Evolutionary conservation across 768 basidiomycete genomes (phyloP).

Genomic region (Lactarius akahatsu): DNA sequence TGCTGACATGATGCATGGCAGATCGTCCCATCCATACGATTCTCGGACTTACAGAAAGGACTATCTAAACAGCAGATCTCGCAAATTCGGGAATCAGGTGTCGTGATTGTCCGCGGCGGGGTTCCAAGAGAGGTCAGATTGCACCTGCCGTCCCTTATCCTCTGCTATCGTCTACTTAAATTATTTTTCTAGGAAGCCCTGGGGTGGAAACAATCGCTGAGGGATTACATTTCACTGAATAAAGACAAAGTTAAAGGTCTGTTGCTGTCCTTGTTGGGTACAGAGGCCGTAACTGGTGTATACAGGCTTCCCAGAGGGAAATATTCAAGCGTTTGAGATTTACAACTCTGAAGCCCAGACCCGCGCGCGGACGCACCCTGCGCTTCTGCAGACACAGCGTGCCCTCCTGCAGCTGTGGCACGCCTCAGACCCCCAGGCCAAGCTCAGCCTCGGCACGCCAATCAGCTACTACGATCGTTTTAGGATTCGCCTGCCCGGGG

Average conservation of each 20-base stretch:
- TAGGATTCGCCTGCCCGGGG: conserved; percentile 71
- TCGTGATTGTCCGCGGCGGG: conserved; percentile 56
- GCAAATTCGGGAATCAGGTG: conserved; percentile 51
- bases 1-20: conserved; percentile 29
- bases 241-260: conserved; percentile 47
- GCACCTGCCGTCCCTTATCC: background rate
- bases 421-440: conserved; percentile 42
- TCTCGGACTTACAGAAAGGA: conserved; percentile 46
- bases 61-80: conserved; percentile 46
- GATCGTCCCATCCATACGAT: conserved; percentile 54
- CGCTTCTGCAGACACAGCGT: conserved; percentile 55
- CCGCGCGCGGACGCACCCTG: conserved; percentile 64
- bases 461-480: conserved; percentile 78
- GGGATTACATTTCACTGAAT: conserved; percentile 55
- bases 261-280: conserved; percentile 14
- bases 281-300: background rate
- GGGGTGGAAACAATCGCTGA: conserved; percentile 54
- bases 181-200: conserved; percentile 49
- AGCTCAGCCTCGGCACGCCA: conserved; percentile 53
- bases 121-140: conserved; percentile 51
- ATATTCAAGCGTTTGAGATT: conserved; percentile 72
- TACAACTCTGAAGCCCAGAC: conserved; percentile 68
- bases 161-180: background rate
- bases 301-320: conserved; percentile 61
- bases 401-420: conserved; percentile 62